Conservation (phyloP, 1,284 basidiomycete genomes). For the Ustilago sp. region DNA sequence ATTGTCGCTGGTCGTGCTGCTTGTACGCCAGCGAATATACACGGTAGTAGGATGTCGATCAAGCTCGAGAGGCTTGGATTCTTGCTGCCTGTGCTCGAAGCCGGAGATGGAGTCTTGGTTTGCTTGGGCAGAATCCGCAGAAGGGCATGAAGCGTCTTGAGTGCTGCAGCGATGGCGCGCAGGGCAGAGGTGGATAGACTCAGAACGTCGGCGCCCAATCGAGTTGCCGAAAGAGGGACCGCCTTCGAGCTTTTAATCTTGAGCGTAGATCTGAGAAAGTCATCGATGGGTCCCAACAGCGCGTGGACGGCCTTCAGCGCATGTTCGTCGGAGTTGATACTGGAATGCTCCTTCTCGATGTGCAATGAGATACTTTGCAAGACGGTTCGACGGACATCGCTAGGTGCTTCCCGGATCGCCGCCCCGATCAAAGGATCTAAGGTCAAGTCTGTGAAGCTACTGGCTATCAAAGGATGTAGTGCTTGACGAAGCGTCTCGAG, state of each 20-base stretch:
- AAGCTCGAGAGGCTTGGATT: neutral
- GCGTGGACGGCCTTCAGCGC: neutral
- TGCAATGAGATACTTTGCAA: constrained; percentile 11
- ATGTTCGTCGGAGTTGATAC: neutral
- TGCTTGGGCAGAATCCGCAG: constrained; percentile 13
- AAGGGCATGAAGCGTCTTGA: constrained; percentile 34
- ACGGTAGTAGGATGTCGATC: constrained; percentile 26
- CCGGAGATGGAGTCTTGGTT: neutral
- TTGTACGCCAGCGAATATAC: constrained; percentile 15
- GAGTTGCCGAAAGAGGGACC: neutral
- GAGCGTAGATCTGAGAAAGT: constrained; percentile 20
- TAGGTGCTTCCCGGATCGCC: constrained; percentile 17
- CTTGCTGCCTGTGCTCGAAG: neutral
- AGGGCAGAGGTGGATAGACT: constrained; percentile 20
- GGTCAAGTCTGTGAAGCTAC: neutral
- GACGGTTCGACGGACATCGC: constrained; percentile 24
- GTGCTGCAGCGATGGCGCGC: constrained; percentile 39
- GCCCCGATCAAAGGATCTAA: neutral
- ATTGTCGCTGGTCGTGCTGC: neutral
- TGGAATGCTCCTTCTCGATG: constrained; percentile 10
- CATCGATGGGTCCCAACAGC: constrained; percentile 14
- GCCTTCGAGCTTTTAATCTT: constrained; percentile 18
- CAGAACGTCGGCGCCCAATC: constrained; percentile 4
- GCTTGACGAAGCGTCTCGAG: constrained; percentile 21
- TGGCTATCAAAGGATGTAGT: neutral